These are phyloP conservation scores for Favolaschia claudopus DNA, from an alignment of 768 basidiomycete genomes.

Conservation along the genomic window DNA sequence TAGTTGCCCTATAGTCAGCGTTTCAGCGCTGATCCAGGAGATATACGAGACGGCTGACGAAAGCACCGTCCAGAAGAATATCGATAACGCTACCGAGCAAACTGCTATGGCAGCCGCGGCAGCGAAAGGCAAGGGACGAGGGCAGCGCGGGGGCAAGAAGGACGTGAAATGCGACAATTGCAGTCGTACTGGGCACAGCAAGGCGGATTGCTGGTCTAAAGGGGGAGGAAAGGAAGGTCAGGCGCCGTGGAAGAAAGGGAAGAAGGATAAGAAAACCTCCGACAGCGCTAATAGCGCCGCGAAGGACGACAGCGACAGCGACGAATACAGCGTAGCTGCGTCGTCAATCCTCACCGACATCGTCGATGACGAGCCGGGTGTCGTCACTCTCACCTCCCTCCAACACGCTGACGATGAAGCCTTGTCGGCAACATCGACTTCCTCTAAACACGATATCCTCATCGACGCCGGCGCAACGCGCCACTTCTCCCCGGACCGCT, in stretches of 20 bases:
- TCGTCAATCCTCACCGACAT: neutral
- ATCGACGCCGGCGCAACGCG: neutral
- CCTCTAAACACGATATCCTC: no score
- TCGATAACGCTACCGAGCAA: no score
- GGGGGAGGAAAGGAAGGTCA: constrained; percentile 45
- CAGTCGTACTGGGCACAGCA: constrained; percentile 38
- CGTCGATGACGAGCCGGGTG: neutral
- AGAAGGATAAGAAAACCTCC: constrained; percentile 20
- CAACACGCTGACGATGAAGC: neutral
- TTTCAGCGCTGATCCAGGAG: no score
- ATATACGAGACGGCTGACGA: no score
- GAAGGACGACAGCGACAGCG: constrained; percentile 21
- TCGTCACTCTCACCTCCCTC: neutral
- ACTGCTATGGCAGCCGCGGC: no score
- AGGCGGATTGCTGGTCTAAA: constrained; percentile 36
- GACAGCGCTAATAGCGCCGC: constrained; percentile 19
- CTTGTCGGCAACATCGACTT: no score
- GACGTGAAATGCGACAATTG: constrained; percentile 37
- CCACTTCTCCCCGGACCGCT: constrained; percentile 1
- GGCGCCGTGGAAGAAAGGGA: constrained; percentile 33
- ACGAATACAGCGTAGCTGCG: neutral
- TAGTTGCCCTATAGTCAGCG: no score
- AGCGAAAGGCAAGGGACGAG: constrained; percentile 22
- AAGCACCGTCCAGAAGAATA: no score
- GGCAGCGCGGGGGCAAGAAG: neutral